Percentiles rank a stretch among this genome's conserved stretches.
Evolutionary conservation across 352 stramenopile genomes (phyloP).

Genomic region (Phytopythium sindhum): DNA sequence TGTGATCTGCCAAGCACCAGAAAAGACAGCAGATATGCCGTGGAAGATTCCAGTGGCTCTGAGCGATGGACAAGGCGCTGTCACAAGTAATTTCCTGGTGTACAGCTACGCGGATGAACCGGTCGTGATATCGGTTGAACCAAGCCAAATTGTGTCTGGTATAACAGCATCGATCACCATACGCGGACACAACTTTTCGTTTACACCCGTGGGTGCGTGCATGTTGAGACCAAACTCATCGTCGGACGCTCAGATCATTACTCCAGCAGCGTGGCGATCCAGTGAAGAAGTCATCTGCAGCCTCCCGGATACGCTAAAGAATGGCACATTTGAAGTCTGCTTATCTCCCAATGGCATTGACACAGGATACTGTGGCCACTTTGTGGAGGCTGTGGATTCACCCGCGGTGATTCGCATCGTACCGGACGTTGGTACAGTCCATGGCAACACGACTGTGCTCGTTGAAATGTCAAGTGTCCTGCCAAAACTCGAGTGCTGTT

Average conservation of each 20-base stretch:
- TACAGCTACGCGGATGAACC: conserved; percentile 31
- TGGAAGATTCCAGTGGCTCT: conserved; percentile 32
- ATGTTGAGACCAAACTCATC: conserved; percentile 10
- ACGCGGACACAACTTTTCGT: conserved; percentile 24
- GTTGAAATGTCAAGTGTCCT: conserved; percentile 23
- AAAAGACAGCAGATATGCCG: conserved; percentile 9
- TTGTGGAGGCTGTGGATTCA: conserved; percentile 18
- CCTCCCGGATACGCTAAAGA: conserved; percentile 4
- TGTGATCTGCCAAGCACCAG: conserved; percentile 24
- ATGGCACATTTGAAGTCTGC: conserved; percentile 21
- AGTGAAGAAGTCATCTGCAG: conserved; percentile 21
- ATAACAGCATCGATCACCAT: conserved; percentile 12
- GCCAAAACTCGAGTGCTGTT: conserved; percentile 39
- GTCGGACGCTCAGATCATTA: conserved; percentile 1
- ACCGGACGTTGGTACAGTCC: conserved; percentile 17
- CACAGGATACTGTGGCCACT: conserved; percentile 8
- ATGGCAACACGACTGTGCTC: conserved; percentile 21
- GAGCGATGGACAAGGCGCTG: conserved; percentile 10
- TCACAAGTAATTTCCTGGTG: conserved; percentile 33
- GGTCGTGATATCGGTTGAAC: conserved; percentile 17
- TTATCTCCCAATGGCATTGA: conserved; percentile 24
- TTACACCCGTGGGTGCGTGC: conserved; percentile 14
- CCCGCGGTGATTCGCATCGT: conserved; percentile 19
- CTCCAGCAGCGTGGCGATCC: conserved; percentile 25
- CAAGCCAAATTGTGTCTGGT: conserved; percentile 16